Base-by-base conservation (phyloP, 441 rosid genomes). In the Erodium texanum region DNA sequence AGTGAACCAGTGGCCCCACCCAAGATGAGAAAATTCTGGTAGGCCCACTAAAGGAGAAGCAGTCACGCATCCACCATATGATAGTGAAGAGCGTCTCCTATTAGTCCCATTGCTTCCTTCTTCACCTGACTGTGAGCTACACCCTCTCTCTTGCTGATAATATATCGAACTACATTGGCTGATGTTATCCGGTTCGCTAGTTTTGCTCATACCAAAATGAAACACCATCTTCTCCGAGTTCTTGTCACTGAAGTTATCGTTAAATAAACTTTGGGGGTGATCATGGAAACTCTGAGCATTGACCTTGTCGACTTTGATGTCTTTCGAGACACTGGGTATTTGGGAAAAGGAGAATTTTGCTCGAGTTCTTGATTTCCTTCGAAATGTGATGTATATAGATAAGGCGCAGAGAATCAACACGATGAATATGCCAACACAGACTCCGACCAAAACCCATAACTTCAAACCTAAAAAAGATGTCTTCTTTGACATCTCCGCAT, bases 1-100 rank as follows among this genome's bases (percentile, higher is more conserved):
- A 0, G 99, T 93, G 77, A 93, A 93, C 99, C 99, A 93, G 81
- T 93, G 99, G 61, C 99, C 99, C 97, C 97, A 93, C 24, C 97
- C 98, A 71, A 93, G 77, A 59, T 90, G 95, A 45, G 98, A 90
- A 78, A 83, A 74, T 75, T 90, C 95, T 5, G 97, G 96, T 64
- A 90, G 78, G 67, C 97, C 98, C 52, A 67, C 68, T 62, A 93
- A 79, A 68, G 97, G 96, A 69, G 96, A 89, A 74, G 95, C 93
- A 67, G 97, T 56, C 24, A 56, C 62, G 11, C 18, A 22, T 82
- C 29, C 29, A 27, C 29, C 29, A 4, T 27, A 27, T 27, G 29
- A 27, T 4, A 65, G 10, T 9, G 81, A 83, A n/a, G 93, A 86
- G 73, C 84, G 89, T 82, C 83, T 91, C 77, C 80, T 71, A 64